Evolutionary conservation across 495 filamentous ascomycete genomes (phyloP), one percentile per base, ranked within the genome.

Genomic region (Aspergillus bridgeri): DNA sequence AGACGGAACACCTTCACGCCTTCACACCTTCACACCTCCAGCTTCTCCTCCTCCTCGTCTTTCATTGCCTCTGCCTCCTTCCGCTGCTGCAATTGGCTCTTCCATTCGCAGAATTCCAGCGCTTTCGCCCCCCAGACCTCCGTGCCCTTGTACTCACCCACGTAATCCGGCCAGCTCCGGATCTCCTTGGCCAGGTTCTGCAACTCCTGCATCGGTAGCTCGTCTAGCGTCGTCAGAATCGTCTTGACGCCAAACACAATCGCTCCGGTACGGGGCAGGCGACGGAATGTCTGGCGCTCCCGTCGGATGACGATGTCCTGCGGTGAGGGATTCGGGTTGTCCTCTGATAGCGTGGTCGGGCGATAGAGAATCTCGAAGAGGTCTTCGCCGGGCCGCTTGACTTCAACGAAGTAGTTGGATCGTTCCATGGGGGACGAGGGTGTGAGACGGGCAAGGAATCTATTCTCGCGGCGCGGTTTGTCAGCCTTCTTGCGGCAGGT

Each of bases 171-270:
- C 82, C 80, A 83, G 22, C 72, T 78, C 29, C 67, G 69, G 54
- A 83, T 77, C 57, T 83, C 79, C 19, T 65, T 75, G 18, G 71
- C 77, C 6, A 81, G 64, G 27, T 75, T 75, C 49, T 69, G 65
- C 23, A 79, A 60, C 63, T 77, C 73, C 43, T 77, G 63, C 62
- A 72, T 74, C 7, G 73, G 69, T 25, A 83, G 63, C 54, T 83
- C 75, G 15, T 76, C 71, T 13, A 83, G 58, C 2, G 71, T 65
- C 5, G 72, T 72, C 53, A 84, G 66, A 19, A 72, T 77, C 0
- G 82, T 85, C 59, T 81, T 79, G 8, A 84, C 82, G 1, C 78
- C 80, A 58, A 85, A 84, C 9, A 82, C 64, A 13, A 85, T 73
- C 0, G 80, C 69, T 0, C 69, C 70, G 1, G 75, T 77, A 1